Percentiles rank a stretch among this genome's conserved stretches.
These are phyloP conservation scores for Podospora fimiseda DNA, from an alignment of 495 filamentous ascomycete genomes.

Conservation along the genomic window DNA sequence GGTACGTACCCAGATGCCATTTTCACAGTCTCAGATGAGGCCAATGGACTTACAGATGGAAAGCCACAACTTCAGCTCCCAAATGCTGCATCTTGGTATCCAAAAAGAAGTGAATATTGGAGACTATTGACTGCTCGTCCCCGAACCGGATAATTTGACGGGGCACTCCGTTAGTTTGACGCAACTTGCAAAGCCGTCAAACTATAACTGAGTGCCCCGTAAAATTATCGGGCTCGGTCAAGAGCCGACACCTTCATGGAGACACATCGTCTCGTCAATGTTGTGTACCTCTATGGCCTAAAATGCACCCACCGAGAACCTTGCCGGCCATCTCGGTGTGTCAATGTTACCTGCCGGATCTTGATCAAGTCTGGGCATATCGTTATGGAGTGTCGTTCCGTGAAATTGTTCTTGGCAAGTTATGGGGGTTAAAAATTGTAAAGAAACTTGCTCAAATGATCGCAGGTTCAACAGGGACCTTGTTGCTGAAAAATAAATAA, in stretches of 20 bases:
- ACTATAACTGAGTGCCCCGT: too few relatives aligned
- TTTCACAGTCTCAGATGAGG: not conserved
- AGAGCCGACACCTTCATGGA: too few relatives aligned
- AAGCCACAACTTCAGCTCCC: not conserved
- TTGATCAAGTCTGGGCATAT: not conserved
- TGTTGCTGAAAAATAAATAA: not conserved
- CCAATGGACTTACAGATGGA: not conserved
- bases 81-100: too few relatives aligned
- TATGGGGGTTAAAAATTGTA: not conserved
- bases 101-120: too few relatives aligned
- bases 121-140: too few relatives aligned
- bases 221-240: too few relatives aligned
- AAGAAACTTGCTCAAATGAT: conserved; percentile 6
- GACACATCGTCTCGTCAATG: too few relatives aligned
- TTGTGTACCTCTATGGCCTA: too few relatives aligned
- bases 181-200: too few relatives aligned
- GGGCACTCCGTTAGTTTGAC: too few relatives aligned
- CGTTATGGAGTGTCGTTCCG: not conserved
- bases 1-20: conserved; percentile 2
- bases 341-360: not conserved
- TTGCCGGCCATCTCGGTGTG: not conserved
- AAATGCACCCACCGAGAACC: too few relatives aligned
- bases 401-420: not conserved
- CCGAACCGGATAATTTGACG: too few relatives aligned
- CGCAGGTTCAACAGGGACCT: not conserved